Conservation (phyloP, 345 rosid species). For the Arabidopsis suecica region DNA sequence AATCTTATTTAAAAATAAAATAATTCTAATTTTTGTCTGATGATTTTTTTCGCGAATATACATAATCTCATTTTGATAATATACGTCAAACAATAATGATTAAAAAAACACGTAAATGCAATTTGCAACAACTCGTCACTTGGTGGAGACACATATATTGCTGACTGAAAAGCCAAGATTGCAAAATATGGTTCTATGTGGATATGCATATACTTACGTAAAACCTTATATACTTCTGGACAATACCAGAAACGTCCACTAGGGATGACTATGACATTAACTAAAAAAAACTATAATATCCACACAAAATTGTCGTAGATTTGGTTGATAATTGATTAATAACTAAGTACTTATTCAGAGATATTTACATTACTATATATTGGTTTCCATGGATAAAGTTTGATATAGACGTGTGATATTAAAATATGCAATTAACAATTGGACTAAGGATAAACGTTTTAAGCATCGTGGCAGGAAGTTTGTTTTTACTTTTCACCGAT, state of each 20-base stretch:
- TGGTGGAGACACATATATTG: slow-evolving; percentile 35
- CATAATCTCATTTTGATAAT: slow-evolving; percentile 13
- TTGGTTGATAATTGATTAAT: slow-evolving; percentile 10
- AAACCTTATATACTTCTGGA: slow-evolving; percentile 12
- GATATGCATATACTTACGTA: slow-evolving; percentile 30
- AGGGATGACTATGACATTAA: slow-evolving; percentile 16
- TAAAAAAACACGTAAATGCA: slow-evolving; percentile 23
- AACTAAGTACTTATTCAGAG: slow-evolving; percentile 7
- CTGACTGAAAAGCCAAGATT: not conserved
- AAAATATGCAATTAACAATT: not conserved
- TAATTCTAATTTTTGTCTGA: not conserved
- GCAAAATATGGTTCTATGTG: slow-evolving; percentile 6
- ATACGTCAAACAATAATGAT: slow-evolving; percentile 18
- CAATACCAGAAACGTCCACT: slow-evolving; percentile 22
- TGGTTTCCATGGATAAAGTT: not conserved
- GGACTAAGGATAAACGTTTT: not conserved
- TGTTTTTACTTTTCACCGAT: no score
- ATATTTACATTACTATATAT: not conserved
- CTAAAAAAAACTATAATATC: slow-evolving; percentile 13
- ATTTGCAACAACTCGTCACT: slow-evolving; percentile 29
- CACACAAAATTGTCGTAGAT: slow-evolving; percentile 10
- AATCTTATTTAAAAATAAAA: no score
- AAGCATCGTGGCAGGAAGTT: not conserved
- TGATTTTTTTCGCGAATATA: slow-evolving; percentile 10
- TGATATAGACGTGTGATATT: not conserved